phyloP scores from a whole-genome alignment of 2,329 filamentous ascomycete genomes.

The Aspergillus caelatus region DNA sequence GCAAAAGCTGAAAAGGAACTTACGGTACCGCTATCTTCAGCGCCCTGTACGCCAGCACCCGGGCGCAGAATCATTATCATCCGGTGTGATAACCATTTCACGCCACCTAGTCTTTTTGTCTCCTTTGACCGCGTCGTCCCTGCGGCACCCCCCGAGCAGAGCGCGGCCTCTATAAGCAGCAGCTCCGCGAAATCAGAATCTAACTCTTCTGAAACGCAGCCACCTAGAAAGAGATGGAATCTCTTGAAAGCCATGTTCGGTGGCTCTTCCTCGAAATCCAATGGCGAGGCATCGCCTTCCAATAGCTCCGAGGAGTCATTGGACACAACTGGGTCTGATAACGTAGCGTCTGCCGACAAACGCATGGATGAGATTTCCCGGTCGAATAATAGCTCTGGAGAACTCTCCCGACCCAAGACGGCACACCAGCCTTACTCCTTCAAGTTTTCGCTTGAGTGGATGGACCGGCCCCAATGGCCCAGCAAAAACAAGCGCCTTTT shows the following conservation, averaged over 20 bases:
- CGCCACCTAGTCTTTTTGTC: constrained; percentile 58
- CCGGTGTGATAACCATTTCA: constrained; percentile 70
- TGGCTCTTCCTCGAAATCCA: constrained; percentile 49
- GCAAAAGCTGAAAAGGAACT: constrained; percentile 64
- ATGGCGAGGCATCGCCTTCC: constrained; percentile 43
- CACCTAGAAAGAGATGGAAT: constrained; percentile 52
- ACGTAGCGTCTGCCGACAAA: constrained; percentile 25
- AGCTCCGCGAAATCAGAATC: constrained; percentile 32
- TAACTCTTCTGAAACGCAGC: constrained; percentile 24
- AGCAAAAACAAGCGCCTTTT: constrained; percentile 57
- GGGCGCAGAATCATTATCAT: constrained; percentile 87
- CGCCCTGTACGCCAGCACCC: constrained; percentile 81
- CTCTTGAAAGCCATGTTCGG: constrained; percentile 53
- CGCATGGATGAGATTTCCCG: constrained; percentile 32
- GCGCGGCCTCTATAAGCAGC: constrained; percentile 38
- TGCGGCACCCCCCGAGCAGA: constrained; percentile 34
- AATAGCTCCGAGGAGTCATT: constrained; percentile 39
- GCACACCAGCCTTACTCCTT: constrained; percentile 62
- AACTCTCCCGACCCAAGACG: constrained; percentile 38
- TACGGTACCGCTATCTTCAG: constrained; percentile 68
- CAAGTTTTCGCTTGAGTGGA: constrained; percentile 70
- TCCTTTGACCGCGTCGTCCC: constrained; percentile 65
- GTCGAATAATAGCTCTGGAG: constrained; percentile 24
- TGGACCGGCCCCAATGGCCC: constrained; percentile 55
- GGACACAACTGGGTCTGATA: constrained; percentile 34